Evolutionary conservation across 1,284 basidiomycete species (phyloP), one percentile per base, ranked within the genome.

Genomic region (Macrocystidia cucumis): DNA sequence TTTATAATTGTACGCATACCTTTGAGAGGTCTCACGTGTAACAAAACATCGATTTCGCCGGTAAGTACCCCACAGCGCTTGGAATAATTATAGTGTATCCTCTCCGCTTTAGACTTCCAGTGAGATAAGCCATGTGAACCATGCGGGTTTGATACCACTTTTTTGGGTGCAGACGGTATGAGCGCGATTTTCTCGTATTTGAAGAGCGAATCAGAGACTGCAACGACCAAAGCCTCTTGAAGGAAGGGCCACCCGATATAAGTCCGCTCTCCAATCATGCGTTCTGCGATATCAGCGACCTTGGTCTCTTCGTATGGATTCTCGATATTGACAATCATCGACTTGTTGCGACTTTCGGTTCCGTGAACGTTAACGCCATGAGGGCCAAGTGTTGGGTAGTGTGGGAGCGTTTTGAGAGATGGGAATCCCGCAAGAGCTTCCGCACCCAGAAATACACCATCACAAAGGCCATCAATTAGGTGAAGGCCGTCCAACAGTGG

Each of bases 341-440:
- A 92, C 57, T 91, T 88, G 61, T 92, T 93, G 26, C 82, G 73
- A 44, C 80, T 89, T 54, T 96, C 92, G 3, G 78, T 70, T 37
- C 92, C 90, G 60, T 98, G 96, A 5, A 98, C 82, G 52, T 91
- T 97, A 48, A 98, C 92, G 22, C 85, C 79, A 52, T 98, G 93
- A 57, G 79, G 74, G 9, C 81, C 89, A 6, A 98, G 69, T 13
- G 69, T 62, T 1, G 84, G 81, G 3, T 74, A 78, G 54, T 92
- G 76, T 0, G 88, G 87, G 2, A 98, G 69, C 0, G 92, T 98
- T 46, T 95, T 76, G 19, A 98, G 67, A 0, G 91, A 93, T 0
- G 95, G 95, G 73, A 98, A 98, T 12, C 96, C 95, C 1, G 96
- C 91, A 4, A 98, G 71, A 1, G 92, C 90, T 14, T 85, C 73